A percentile compares a stretch with the other conserved stretches of the same genome.
phyloP scores from a whole-genome alignment of 2,329 filamentous ascomycete genomes.

The Aspergillaceae sp. region DNA sequence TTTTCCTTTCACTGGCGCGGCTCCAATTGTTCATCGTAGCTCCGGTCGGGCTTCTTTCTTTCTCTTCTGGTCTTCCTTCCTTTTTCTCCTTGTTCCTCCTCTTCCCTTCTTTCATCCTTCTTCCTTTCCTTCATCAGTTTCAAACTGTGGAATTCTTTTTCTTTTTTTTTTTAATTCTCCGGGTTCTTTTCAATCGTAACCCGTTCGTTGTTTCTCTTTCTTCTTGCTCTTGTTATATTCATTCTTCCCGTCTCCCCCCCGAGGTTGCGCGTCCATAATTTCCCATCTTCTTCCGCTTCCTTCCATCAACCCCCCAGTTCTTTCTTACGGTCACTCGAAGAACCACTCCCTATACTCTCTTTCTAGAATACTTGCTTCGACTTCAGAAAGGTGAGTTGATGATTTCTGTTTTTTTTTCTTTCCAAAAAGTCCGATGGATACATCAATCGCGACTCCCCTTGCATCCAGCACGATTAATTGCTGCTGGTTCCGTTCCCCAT shows the following conservation, averaged over 20 bases:
- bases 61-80: conserved; percentile 2
- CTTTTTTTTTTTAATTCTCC: not conserved
- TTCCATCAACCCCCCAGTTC: not conserved
- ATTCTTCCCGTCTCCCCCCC: not conserved
- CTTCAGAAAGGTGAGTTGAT: not conserved
- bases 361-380: not conserved
- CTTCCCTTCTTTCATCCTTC: not conserved
- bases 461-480: not conserved
- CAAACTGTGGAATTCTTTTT: not conserved
- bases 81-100: not conserved
- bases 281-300: conserved; percentile 2
- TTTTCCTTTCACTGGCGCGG: conserved; percentile 3
- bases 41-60: conserved; percentile 2
- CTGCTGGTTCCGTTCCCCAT: not conserved
- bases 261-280: conserved; percentile 1
- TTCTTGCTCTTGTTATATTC: not conserved
- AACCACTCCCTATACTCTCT: not conserved
- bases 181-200: not conserved
- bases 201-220: not conserved
- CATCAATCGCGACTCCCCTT: not conserved
- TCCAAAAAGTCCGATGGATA: not conserved
- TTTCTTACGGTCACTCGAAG: not conserved
- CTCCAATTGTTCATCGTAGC: conserved; percentile 2
- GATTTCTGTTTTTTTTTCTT: not conserved
- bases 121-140: not conserved